phyloP scores from a whole-genome alignment of 1,139 yeast species.

The Kodamaea ohmeri region DNA sequence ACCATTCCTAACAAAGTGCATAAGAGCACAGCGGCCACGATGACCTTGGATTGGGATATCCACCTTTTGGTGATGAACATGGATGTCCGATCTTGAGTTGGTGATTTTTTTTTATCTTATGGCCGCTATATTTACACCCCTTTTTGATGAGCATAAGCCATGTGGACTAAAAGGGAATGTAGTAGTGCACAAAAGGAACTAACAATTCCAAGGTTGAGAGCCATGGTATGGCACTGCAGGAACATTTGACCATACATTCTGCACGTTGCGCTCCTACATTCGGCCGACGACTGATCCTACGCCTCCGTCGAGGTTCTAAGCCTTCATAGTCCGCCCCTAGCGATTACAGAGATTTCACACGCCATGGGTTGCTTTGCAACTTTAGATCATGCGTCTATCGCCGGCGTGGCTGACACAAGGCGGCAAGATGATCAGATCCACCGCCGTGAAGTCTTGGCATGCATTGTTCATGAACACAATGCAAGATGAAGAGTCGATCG shows the following conservation, averaged over 20 bases:
- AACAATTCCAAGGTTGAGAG: neutral
- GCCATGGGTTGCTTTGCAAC: too few relatives aligned
- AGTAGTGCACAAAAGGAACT: neutral
- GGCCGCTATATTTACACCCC: constrained; percentile 3
- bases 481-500: too few relatives aligned
- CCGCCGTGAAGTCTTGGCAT: too few relatives aligned
- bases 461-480: too few relatives aligned
- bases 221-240: neutral
- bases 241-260: neutral
- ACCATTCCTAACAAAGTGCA: neutral
- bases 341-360: too few relatives aligned
- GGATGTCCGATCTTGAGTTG: neutral
- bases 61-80: constrained; percentile 7
- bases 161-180: neutral
- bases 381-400: too few relatives aligned
- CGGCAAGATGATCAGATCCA: too few relatives aligned
- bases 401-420: too few relatives aligned
- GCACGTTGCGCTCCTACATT: too few relatives aligned
- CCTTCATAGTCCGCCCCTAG: too few relatives aligned
- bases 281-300: too few relatives aligned
- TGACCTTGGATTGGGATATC: constrained; percentile 2
- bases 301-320: too few relatives aligned
- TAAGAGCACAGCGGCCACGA: constrained; percentile 2
- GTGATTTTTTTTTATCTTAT: neutral
- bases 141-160: constrained; percentile 2